A percentile compares a stretch with the other conserved stretches of the same genome.
Evolutionary conservation across 352 stramenopile genomes (phyloP).

Genomic region (Blastocystis sp.): DNA sequence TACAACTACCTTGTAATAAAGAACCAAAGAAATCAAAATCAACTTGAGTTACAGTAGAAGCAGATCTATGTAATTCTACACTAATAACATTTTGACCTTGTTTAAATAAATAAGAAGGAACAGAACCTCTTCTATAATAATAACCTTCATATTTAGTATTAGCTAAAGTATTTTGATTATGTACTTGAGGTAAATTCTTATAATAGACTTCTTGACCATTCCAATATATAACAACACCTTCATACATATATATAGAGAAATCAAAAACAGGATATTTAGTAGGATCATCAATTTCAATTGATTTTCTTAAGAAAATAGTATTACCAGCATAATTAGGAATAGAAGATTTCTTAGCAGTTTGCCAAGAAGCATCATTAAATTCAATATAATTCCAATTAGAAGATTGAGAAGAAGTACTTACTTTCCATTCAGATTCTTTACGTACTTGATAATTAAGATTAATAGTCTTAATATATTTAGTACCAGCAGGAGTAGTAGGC

Average conservation of each 20-base stretch:
- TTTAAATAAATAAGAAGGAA: slow-evolving; percentile 11
- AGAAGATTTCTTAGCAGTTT: neutral
- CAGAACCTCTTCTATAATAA: slow-evolving; percentile 7
- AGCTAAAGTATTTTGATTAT: neutral
- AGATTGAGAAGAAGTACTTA: too few relatives aligned
- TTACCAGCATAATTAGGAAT: too few relatives aligned
- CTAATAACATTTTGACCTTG: slow-evolving; percentile 10
- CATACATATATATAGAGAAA: slow-evolving; percentile 17
- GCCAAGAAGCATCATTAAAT: slow-evolving; percentile 13
- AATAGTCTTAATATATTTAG: too few relatives aligned
- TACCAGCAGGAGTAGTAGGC: too few relatives aligned
- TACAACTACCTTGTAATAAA: slow-evolving; percentile 12
- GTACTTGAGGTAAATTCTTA: neutral
- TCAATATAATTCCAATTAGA: slow-evolving; percentile 3
- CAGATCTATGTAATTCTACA: slow-evolving; percentile 20
- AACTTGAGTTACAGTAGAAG: neutral
- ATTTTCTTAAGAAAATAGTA: slow-evolving; percentile 3
- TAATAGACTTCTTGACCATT: slow-evolving; percentile 20
- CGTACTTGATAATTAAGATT: too few relatives aligned
- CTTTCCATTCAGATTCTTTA: too few relatives aligned
- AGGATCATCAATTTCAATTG: neutral
- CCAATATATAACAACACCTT: slow-evolving; percentile 17
- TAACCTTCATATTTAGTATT: neutral
- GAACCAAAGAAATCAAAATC: neutral
- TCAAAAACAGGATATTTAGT: slow-evolving; percentile 22